These are phyloP conservation scores for Coemansia sp. DNA, from an alignment of 192 early-diverging fungal species.

Conservation along the genomic window DNA sequence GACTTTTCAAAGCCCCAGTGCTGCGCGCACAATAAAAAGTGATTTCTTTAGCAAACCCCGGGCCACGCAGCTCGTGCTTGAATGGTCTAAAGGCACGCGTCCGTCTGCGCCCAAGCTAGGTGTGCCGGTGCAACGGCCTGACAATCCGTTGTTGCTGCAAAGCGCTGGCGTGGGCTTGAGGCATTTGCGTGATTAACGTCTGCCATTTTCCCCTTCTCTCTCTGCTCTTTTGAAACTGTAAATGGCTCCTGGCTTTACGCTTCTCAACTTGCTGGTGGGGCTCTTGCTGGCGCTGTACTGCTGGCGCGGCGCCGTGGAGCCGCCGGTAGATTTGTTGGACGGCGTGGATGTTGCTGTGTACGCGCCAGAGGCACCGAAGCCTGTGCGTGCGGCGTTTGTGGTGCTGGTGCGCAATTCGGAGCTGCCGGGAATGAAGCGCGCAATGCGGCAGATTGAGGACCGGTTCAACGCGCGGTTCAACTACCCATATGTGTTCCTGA, in stretches of 20 bases:
- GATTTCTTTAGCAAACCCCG: too few species aligned
- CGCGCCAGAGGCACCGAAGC: conserved; percentile 14
- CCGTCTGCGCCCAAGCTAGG: too few species aligned
- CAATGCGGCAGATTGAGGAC: conserved; percentile 72
- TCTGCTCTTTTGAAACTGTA: not conserved
- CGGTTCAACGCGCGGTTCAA: conserved; percentile 74
- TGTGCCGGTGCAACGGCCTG: too few species aligned
- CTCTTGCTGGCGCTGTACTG: conserved; percentile 21
- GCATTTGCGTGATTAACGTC: not conserved
- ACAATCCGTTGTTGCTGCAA: too few species aligned
- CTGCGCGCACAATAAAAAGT: too few species aligned
- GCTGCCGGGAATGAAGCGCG: conserved; percentile 54
- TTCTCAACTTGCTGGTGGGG: conserved; percentile 22
- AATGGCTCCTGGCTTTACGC: conserved; percentile 5
- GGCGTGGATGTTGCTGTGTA: conserved; percentile 15
- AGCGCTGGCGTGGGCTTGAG: too few species aligned
- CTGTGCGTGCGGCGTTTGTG: conserved; percentile 66
- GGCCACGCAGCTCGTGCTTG: too few species aligned
- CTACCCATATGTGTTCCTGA: conserved; percentile 86
- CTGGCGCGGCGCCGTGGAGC: not conserved
- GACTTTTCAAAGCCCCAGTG: too few species aligned
- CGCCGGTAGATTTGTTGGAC: conserved; percentile 1
- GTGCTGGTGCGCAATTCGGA: conserved; percentile 73
- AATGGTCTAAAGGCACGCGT: too few species aligned
- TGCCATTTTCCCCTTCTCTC: not conserved